These are phyloP conservation scores for Tylopilus subfusipes DNA, from an alignment of 768 basidiomycete genomes.

Conservation along the genomic window DNA sequence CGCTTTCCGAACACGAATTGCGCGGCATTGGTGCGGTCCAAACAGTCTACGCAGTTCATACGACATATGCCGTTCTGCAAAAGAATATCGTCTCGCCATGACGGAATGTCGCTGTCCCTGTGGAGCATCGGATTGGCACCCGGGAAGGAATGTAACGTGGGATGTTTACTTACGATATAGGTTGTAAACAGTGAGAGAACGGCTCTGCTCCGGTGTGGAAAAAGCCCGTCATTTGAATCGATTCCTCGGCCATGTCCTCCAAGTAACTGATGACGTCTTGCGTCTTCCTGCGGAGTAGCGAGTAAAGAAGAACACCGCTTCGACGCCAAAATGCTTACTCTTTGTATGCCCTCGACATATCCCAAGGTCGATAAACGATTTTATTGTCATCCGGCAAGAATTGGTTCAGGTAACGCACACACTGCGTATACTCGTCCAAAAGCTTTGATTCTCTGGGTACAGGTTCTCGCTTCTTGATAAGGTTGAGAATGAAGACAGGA, in stretches of 20 bases:
- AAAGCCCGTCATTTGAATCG: constrained; percentile 86
- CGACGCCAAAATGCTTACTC: constrained; percentile 50
- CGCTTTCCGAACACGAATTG: constrained; percentile 97
- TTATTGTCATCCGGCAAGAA: constrained; percentile 82
- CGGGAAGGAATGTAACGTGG: not conserved
- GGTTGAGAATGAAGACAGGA: constrained; percentile 86
- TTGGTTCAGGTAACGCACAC: constrained; percentile 91
- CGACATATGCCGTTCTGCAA: constrained; percentile 92
- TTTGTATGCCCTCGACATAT: constrained; percentile 93
- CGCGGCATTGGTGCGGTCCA: constrained; percentile 94
- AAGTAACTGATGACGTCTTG: constrained; percentile 95
- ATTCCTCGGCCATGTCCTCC: constrained; percentile 93
- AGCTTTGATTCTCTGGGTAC: constrained; percentile 87
- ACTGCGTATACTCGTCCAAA: constrained; percentile 86
- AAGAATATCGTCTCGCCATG: constrained; percentile 64
- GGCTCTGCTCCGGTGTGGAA: constrained; percentile 94
- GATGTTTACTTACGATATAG: constrained; percentile 30
- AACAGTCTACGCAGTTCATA: constrained; percentile 95
- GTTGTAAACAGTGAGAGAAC: constrained; percentile 62
- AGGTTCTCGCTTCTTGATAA: constrained; percentile 84
- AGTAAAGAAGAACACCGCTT: not conserved
- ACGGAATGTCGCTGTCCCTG: constrained; percentile 29
- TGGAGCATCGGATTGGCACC: not conserved
- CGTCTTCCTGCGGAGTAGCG: constrained; percentile 59
- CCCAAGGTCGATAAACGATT: constrained; percentile 93